phyloP scores from a whole-genome alignment of 139 green algal genomes.

The Volvox reticuliferus region DNA sequence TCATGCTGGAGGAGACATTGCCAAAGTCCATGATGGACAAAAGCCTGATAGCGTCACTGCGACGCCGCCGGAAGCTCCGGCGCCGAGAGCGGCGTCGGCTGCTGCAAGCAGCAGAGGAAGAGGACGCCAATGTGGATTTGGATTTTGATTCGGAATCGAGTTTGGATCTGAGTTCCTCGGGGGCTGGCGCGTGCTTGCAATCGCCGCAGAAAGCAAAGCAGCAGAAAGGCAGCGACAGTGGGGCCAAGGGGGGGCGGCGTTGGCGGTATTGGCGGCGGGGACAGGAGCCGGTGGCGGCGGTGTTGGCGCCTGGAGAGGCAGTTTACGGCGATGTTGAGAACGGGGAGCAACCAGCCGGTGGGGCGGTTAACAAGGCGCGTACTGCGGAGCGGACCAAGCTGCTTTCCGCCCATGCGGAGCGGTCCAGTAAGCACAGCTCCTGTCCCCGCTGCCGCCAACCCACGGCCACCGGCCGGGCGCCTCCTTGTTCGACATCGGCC shows the following conservation, averaged over 20 bases:
- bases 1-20: conserved; percentile 76
- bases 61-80: not conserved
- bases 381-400: not conserved
- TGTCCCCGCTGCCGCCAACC: not conserved
- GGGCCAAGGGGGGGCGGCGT: no score
- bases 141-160: not conserved
- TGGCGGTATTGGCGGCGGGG: not conserved
- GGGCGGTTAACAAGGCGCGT: not conserved
- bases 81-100: not conserved
- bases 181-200: no score
- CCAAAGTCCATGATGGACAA: not conserved
- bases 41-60: not conserved
- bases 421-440: not conserved
- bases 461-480: not conserved
- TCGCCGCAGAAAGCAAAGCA: no score
- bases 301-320: not conserved
- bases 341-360: no score
- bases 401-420: not conserved
- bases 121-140: not conserved
- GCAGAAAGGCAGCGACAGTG: no score
- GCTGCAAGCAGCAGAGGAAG: conserved; percentile 1
- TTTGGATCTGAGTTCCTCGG: not conserved
- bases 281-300: not conserved
- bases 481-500: not conserved
- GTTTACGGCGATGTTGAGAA: not conserved